These are phyloP conservation scores for Hypoxylon crocopeplum DNA, from an alignment of 495 filamentous ascomycete species.

Conservation along the genomic window DNA sequence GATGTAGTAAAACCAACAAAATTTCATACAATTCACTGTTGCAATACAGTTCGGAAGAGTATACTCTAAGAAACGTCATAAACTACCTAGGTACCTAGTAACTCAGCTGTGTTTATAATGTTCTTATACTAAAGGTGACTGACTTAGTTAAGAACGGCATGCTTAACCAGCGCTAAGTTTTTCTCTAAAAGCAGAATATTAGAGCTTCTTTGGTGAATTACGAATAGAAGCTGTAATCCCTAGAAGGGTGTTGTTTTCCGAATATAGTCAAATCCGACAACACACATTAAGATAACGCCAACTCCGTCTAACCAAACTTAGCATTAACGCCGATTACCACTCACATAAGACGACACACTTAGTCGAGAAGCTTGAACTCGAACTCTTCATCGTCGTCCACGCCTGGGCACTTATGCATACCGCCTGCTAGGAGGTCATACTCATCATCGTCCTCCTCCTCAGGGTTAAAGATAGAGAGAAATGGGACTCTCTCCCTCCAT, in stretches of 20 bases:
- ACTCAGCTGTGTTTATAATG: background rate
- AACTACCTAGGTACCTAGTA: background rate
- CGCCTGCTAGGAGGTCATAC: conserved; percentile 21
- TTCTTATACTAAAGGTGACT: too few species aligned
- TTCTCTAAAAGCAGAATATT: too few species aligned
- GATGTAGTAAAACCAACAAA: too few species aligned
- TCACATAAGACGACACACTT: background rate
- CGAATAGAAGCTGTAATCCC: conserved; percentile 15
- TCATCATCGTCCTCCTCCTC: conserved; percentile 44
- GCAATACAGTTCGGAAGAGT: too few species aligned
- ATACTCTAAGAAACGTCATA: too few species aligned
- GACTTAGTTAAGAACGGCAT: too few species aligned
- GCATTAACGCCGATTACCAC: conserved; percentile 13
- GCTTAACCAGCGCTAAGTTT: too few species aligned
- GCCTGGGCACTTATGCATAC: conserved; percentile 10
- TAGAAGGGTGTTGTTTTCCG: background rate
- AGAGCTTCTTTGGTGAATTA: too few species aligned
- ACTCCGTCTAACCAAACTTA: background rate
- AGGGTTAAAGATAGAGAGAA: conserved; percentile 53
- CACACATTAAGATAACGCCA: conserved; percentile 1
- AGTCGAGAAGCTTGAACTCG: conserved; percentile 50
- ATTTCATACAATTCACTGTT: too few species aligned
- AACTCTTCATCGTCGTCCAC: conserved; percentile 49
- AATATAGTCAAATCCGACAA: background rate
- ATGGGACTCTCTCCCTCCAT: conserved; percentile 46